Base-by-base conservation (phyloP, 2,329 filamentous ascomycete genomes). In the Hypocrella siamensis region DNA sequence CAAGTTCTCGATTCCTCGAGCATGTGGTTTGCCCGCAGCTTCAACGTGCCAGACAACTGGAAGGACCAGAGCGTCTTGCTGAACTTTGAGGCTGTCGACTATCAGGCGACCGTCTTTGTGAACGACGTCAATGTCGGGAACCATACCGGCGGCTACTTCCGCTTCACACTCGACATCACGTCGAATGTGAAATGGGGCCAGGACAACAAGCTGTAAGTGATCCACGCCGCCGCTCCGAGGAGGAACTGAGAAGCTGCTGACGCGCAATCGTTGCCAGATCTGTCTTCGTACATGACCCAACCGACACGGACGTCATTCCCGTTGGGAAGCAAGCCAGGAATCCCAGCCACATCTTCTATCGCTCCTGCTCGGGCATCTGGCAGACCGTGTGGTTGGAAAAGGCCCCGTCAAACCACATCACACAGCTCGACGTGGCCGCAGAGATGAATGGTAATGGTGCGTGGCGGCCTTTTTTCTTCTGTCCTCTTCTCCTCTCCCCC, bases 301-400 rank as follows among this genome's bases (percentile, higher is more conserved):
- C 77, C 0, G 76, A 81, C 42, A 45, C 48, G 19, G 57, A 58
- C 3, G 61, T 74, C 10, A 74, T 77, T 26, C 75, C 76, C 0
- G 63, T 78, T 27, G 77, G 77, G 38, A 79, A 80, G 46, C 75
- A 79, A 47, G 67, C 64, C 0, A 45, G 65, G 1, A 53, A 51
- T 0, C 70, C 67, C 0, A 63, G 59, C 9, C 68, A 74, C 41
- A 82, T 82, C 37, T 82, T 78, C 48, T 82, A 82, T 47, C 72
- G 71, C 0, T 71, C 78, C 0, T 82, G 76, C 46, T 76, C 72
- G 21, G 78, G 78, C 5, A 81, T 83, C 39, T 83, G 78, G 78
- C 77, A 81, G 46, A 65, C 64, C 14, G 77, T 82, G 0, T 83
- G 77, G 77, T 54, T 83, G 2, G 71, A 79, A 46, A 60, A 67